A percentile compares a stretch with the other conserved stretches of the same genome.
These are phyloP conservation scores for Cordyceps cicadae DNA, from an alignment of 2,329 filamentous ascomycete species.

Conservation along the genomic window DNA sequence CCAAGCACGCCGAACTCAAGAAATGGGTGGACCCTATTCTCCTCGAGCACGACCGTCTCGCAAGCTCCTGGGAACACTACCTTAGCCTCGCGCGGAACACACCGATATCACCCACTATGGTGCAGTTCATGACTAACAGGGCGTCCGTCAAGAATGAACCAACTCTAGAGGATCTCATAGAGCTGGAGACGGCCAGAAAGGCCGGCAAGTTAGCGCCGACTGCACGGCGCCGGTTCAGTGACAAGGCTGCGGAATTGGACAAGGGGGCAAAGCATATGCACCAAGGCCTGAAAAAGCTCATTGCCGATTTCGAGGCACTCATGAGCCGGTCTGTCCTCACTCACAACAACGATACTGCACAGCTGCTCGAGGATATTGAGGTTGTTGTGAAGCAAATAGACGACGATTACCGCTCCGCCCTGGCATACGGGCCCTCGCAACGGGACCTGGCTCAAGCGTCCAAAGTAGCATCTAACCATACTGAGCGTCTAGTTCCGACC, in stretches of 20 bases:
- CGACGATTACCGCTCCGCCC: constrained; percentile 72
- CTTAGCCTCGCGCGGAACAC: constrained; percentile 57
- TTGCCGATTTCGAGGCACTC: constrained; percentile 54
- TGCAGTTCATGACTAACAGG: constrained; percentile 51
- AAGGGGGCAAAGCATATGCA: constrained; percentile 52
- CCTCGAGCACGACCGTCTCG: constrained; percentile 57
- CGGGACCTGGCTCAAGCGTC: constrained; percentile 53
- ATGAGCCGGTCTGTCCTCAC: constrained; percentile 45
- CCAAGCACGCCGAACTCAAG: constrained; percentile 62
- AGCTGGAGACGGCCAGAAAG: constrained; percentile 62
- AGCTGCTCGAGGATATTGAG: constrained; percentile 76
- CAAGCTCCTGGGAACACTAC: constrained; percentile 60
- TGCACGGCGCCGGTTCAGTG: constrained; percentile 51
- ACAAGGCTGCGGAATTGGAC: constrained; percentile 53
- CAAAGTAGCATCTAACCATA: constrained; percentile 55
- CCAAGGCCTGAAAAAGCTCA: constrained; percentile 51
- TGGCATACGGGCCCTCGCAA: constrained; percentile 58
- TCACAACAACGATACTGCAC: constrained; percentile 54
- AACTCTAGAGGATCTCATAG: constrained; percentile 68
- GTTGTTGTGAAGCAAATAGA: constrained; percentile 79
- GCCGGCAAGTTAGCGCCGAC: constrained; percentile 58
- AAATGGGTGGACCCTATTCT: constrained; percentile 62
- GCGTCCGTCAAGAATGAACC: constrained; percentile 39
- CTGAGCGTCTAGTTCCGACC: constrained; percentile 52
- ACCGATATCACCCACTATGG: constrained; percentile 57